Evolutionary conservation across 164 flowering plant species (phyloP), one percentile per base, ranked within the genome.

Genomic region (Vitis riparia): DNA sequence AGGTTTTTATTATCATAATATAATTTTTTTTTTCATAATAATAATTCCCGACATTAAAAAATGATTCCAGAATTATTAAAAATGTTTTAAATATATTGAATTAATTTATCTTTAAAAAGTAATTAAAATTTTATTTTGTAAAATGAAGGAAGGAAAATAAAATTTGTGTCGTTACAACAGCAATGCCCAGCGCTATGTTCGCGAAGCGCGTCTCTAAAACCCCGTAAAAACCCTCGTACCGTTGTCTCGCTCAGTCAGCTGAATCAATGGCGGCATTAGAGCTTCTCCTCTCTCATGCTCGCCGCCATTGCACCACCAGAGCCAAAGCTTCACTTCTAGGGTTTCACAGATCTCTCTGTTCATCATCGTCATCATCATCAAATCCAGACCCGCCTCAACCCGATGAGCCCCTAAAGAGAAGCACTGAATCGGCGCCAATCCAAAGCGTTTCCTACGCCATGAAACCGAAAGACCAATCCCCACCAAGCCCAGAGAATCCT

Each of bases 391-490:
- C 66, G 59, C 16, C 64, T 59, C 5, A 59, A 57, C 44, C 61
- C 9, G 55, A 59, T n/a, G 70, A 68, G 48, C 29, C 72, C 7
- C 53, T 29, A 8, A 55, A 55, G 23, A 67, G 50, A 0, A 65
- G 78, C n/a, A 17, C 71, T 14, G 37, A 70, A 32, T 17, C 85
- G 11, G 27, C 78, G 5, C 59, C 78, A 2, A 71, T 88, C 27
- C 79, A 79, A 57, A 77, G 83, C 2, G 89, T 87, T n/a, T 88
- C 97, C 19, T 91, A 93, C 79, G 37, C 91, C 7, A 27, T 72
- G 1, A 91, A 83, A 70, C 90, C 89, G 56, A 69, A 71, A 48
- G 83, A 78, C 50, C 74, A 66, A 7, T 58, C 81, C 52, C 16
- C 78, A 2, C 50, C 56, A 37, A 23, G 71, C 37, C 70, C 62